Evolutionary conservation across 2,329 filamentous ascomycete species (phyloP), one percentile per base, ranked within the genome.

Genomic region (Fusarium avenaceum): DNA sequence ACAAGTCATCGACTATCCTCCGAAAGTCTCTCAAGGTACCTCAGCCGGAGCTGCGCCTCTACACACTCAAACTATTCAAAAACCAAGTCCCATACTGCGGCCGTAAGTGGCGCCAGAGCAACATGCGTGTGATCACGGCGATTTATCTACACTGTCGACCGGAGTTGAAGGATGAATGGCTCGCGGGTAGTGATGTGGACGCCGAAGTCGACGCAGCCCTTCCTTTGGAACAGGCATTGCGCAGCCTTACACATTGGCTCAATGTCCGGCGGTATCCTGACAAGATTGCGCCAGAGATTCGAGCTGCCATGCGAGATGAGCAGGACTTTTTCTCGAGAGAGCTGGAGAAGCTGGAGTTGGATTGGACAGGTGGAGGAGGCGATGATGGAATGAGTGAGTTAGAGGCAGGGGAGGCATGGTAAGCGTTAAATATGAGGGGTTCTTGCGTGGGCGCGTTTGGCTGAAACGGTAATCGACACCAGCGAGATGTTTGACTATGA

Each of bases 101-200:
- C 22, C 90, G 96, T 43, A 99, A 99, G 82, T 99, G 96, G 96
- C 90, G 96, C 15, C 96, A 98, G 81, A 90, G 90, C 72, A 98
- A 99, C 79, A 99, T 99, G 96, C 92, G 95, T 56, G 94, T 98
- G 75, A 99, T 99, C 76, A 99, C 96, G 1, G 94, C 94, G 5
- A 93, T 99, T 2, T 99, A 97, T 79, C 84, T 99, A 48, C 93
- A 97, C 80, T 97, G 95, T 76, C 87, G 94, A 9, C 95, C 95
- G 0, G 95, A 98, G 78, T 85, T 99, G 45, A 87, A 95, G 30
- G 96, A 99, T 76, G 96, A 97, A 80, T 98, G 96, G 95, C 85
- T 98, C 1, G 90, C 92, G 0, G 95, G 95, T 7, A 92, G 91
- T 63, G 94, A 97, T 76, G 90, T 98, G 2, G 96, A 99, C 73